These are phyloP conservation scores for Fomitopsis palustris DNA, from an alignment of 1,284 basidiomycete species.

Conservation along the genomic window DNA sequence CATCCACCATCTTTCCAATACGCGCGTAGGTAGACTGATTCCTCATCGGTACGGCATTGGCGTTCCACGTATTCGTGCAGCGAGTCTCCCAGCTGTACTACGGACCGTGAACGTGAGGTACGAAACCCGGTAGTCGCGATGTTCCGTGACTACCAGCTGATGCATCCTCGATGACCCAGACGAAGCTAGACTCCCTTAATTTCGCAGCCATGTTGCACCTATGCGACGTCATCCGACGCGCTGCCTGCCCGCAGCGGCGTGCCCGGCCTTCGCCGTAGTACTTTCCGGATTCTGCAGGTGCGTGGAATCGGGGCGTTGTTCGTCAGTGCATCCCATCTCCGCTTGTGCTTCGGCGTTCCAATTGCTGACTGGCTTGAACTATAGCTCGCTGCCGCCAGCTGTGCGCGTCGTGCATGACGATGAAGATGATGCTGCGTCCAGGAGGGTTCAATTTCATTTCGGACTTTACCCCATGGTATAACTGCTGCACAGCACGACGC, in stretches of 20 bases:
- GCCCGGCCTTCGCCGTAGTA: background rate
- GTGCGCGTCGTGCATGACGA: background rate
- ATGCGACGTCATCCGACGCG: background rate
- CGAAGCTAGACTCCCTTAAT: background rate
- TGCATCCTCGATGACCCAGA: background rate
- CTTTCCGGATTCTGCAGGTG: background rate
- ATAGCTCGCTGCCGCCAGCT: background rate
- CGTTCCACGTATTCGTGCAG: background rate
- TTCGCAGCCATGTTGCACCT: background rate
- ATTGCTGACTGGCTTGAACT: background rate
- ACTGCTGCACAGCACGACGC: background rate
- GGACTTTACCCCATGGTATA: background rate
- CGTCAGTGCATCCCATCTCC: background rate
- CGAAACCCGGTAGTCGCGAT: background rate
- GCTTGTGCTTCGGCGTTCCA: background rate
- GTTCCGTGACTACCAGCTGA: background rate
- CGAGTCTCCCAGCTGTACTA: background rate
- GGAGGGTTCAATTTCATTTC: background rate
- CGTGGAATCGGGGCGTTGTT: background rate
- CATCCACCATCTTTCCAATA: background rate
- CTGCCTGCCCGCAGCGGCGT: background rate
- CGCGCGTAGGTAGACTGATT: background rate
- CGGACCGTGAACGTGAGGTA: background rate
- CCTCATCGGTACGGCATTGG: background rate
- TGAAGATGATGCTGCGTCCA: background rate